Base-by-base conservation (phyloP, 768 basidiomycete genomes). In the Brasilioporus rufonigricans region DNA sequence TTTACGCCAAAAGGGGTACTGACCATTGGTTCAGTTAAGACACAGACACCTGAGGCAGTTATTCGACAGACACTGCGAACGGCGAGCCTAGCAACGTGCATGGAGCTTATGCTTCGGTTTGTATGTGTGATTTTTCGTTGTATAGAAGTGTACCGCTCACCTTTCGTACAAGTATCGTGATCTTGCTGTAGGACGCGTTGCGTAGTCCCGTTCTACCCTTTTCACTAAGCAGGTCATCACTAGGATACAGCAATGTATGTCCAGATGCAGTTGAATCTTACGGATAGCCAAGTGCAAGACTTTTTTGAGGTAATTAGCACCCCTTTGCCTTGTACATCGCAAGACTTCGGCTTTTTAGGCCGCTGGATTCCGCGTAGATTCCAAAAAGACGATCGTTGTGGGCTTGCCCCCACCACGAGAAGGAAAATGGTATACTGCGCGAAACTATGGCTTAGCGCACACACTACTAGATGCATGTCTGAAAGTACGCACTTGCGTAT, bases 191-290 rank as follows among this genome's bases (percentile, higher is more conserved):
- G 47, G 44, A 47, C n/a, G 19, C 10, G 19, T 44, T 45, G 23
- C 16, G 9, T n/a, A 4, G 12, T 9, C 21, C 18, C 53, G 1
- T 31, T 3, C 29, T 11, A 13, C 23, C 8, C 10, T 8, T 29
- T 43, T 50, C 11, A 38, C 35, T 40, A 32, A 53, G n/a, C 16
- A 31, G 31, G 48, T 13, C 11, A 2, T 35, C 2, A 12, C 33
- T 49, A 80, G 79, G 76, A 80, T 41, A 77, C 78, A 1, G 71
- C 74, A 0, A 35, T 70, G 29, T 80, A 80, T 49, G 61, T 78
- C 2, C 75, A 77, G 54, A 68, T 71, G 27, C 79, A 81, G 53
- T 56, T 76, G 21, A 61, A 61, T 41, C 67, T 80, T 4, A 66
- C 71, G 11, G 73, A 79, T 19, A 59, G 48, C 3, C 70, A 74